phyloP scores from a whole-genome alignment of 768 basidiomycete genomes.

The Phylloporus scabripes region DNA sequence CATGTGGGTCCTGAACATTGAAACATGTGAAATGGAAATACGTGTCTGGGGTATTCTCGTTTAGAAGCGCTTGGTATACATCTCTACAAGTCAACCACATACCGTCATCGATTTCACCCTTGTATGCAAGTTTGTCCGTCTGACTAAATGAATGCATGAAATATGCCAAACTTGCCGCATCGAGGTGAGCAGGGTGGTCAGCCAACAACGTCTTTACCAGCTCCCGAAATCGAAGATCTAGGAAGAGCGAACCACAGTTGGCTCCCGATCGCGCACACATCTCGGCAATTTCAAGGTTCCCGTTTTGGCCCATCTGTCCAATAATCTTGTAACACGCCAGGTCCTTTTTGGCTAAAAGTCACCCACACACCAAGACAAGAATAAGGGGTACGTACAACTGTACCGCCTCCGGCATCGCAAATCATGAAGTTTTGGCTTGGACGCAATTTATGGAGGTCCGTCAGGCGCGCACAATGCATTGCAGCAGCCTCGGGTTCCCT shows the following conservation, averaged over 20 bases:
- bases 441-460: constrained; percentile 71
- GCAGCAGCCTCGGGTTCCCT: constrained; percentile 83
- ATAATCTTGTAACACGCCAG: constrained; percentile 70
- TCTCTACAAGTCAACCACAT: constrained; percentile 4
- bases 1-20: constrained; percentile 79
- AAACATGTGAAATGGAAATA: constrained; percentile 90
- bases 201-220: constrained; percentile 70
- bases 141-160: constrained; percentile 89
- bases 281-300: constrained; percentile 86
- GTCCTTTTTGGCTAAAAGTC: constrained; percentile 22
- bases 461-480: constrained; percentile 80
- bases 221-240: constrained; percentile 81
- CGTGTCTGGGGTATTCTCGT: constrained; percentile 43
- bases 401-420: constrained; percentile 88
- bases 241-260: constrained; percentile 82
- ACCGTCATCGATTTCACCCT: constrained; percentile 73
- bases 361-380: background rate
- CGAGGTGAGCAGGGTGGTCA: constrained; percentile 84
- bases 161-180: constrained; percentile 74
- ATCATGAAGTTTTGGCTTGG: constrained; percentile 85
- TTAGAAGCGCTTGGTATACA: constrained; percentile 8
- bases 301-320: constrained; percentile 68
- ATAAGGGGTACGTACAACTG: constrained; percentile 42
- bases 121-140: constrained; percentile 78
- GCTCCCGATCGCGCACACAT: constrained; percentile 84